Evolutionary conservation across 805 yeast species (phyloP).

Genomic region (Candida vartiovaarae): DNA sequence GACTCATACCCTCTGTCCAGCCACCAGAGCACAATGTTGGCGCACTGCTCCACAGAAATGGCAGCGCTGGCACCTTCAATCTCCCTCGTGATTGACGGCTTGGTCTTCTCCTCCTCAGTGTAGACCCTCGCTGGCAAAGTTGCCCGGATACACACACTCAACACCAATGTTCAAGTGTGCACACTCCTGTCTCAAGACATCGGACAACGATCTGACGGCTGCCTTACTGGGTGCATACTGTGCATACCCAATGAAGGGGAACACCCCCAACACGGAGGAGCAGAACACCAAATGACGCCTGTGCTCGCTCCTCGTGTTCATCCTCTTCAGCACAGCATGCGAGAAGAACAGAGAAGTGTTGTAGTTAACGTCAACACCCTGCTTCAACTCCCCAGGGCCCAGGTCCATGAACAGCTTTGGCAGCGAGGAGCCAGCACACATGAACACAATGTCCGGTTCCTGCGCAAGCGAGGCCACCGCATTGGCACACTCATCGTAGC

Average conservation of each 20-base stretch:
- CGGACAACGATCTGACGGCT: constrained; percentile 70
- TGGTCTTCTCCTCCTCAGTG: constrained; percentile 69
- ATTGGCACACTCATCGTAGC: constrained; percentile 40
- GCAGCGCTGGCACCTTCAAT: constrained; percentile 85
- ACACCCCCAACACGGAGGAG: constrained; percentile 77
- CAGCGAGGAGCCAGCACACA: constrained; percentile 83
- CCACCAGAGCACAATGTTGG: constrained; percentile 47
- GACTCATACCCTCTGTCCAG: constrained; percentile 63
- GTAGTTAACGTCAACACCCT: constrained; percentile 66
- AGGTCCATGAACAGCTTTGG: constrained; percentile 76
- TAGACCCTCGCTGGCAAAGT: constrained; percentile 86
- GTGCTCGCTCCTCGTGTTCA: constrained; percentile 4
- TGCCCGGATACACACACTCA: constrained; percentile 79
- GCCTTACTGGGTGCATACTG: constrained; percentile 89
- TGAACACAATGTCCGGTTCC: constrained; percentile 64
- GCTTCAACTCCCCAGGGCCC: constrained; percentile 46
- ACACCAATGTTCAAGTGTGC: constrained; percentile 61
- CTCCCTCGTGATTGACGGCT: constrained; percentile 72
- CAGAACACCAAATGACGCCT: constrained; percentile 50
- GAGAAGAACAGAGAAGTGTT: constrained; percentile 62
- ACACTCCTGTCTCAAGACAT: constrained; percentile 76
- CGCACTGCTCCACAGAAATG: constrained; percentile 59
- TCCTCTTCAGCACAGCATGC: constrained; percentile 50
- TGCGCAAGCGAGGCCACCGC: constrained; percentile 33
- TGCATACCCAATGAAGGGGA: constrained; percentile 84